phyloP scores from a whole-genome alignment of 257 asterid genomes.

The Petrea volubilis region DNA sequence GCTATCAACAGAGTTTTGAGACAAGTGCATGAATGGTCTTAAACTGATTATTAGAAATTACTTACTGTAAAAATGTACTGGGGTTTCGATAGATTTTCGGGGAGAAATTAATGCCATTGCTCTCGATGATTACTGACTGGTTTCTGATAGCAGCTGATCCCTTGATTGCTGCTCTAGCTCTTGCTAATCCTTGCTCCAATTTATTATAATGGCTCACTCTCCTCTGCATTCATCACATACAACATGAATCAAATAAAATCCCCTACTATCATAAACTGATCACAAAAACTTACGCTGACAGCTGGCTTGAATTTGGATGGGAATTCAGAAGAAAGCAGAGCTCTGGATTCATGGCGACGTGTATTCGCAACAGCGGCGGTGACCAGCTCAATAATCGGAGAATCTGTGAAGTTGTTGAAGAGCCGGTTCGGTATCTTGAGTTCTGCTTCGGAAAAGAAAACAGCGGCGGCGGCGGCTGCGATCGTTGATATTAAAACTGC shows the following conservation, averaged over 20 bases:
- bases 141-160: slow-evolving; percentile 45
- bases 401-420: too few relatives aligned
- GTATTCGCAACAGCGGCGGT: slow-evolving; percentile 22
- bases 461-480: too few relatives aligned
- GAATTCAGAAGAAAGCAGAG: slow-evolving; percentile 38
- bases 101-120: slow-evolving; percentile 21
- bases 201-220: slow-evolving; percentile 27
- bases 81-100: slow-evolving; percentile 57
- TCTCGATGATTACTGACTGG: slow-evolving; percentile 24
- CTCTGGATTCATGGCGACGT: slow-evolving; percentile 31
- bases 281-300: slow-evolving; percentile 27
- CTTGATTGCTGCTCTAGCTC: slow-evolving; percentile 63
- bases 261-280: slow-evolving; percentile 16
- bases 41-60: too few relatives aligned
- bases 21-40: too few relatives aligned
- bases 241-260: background rate
- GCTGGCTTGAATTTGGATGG: slow-evolving; percentile 36
- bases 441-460: slow-evolving; percentile 24
- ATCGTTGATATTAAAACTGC: slow-evolving; percentile 24
- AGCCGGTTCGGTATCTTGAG: slow-evolving; percentile 27
- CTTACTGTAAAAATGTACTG: slow-evolving; percentile 61
- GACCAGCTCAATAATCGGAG: slow-evolving; percentile 31
- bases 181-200: slow-evolving; percentile 73
- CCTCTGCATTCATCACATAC: slow-evolving; percentile 30
- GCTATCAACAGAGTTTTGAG: background rate